Percentiles rank a stretch among this genome's conserved stretches.
Conservation (phyloP, 2,329 filamentous ascomycete species). For the Alternaria gansuensis region DNA sequence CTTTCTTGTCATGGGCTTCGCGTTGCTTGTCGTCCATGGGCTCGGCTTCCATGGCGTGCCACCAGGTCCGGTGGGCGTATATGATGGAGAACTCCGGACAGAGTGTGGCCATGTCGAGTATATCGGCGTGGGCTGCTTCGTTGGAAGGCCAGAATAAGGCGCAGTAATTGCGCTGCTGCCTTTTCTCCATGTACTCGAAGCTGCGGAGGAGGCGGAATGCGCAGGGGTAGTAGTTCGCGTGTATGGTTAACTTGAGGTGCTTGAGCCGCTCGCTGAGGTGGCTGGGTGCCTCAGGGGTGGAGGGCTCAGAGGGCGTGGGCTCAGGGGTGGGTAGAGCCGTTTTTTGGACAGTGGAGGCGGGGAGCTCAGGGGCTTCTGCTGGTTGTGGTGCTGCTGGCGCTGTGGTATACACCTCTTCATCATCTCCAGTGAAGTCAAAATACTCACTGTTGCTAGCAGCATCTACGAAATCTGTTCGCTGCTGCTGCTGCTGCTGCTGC, state of each 20-base stretch:
- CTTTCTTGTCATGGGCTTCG: background rate
- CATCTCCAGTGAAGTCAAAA: background rate
- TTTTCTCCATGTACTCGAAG: background rate
- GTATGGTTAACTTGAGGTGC: background rate
- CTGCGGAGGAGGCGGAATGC: background rate
- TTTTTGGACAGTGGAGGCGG: background rate
- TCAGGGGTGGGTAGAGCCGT: background rate
- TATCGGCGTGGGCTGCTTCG: constrained; percentile 4
- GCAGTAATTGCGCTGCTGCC: background rate
- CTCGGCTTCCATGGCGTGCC: background rate
- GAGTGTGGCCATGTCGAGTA: background rate
- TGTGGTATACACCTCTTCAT: background rate
- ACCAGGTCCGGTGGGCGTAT: background rate
- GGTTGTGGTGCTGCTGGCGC: background rate
- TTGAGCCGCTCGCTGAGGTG: background rate
- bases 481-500: background rate
- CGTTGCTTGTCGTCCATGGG: too few relatives aligned
- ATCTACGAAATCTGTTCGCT: background rate
- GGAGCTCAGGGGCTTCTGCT: background rate
- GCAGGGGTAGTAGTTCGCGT: background rate
- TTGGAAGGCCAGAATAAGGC: constrained; percentile 6
- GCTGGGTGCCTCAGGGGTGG: background rate
- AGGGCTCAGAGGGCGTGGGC: background rate
- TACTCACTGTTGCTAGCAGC: background rate
- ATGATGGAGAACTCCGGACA: background rate